Base-by-base conservation (phyloP, 2,329 filamentous ascomycete species). In the Westerdykella sp. region DNA sequence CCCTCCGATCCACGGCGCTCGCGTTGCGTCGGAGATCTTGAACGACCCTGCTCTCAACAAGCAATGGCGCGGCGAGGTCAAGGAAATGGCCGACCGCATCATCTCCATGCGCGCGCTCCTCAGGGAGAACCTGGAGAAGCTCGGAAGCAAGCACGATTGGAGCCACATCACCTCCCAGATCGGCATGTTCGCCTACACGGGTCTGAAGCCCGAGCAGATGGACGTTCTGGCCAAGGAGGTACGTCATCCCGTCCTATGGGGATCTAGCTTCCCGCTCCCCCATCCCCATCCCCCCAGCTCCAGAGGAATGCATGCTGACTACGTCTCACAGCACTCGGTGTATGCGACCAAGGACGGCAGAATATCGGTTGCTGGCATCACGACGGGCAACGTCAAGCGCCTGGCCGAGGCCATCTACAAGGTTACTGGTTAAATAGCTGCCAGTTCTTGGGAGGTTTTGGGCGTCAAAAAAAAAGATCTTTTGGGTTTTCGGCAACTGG, bases 181-280 rank as follows among this genome's bases (percentile, higher is more conserved):
- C 63, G 93, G 93, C 74, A 98, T 98, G 93, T 98, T 98, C 66
- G 91, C 93, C 59, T 98, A 95, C 79, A 98, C 93, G 41, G 93
- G 93, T 49, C 76, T 98, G 62, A 91, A 78, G 59, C 75, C 90
- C 43, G 84, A 91, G 73, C 86, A 96, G 75, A 96, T 97, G 87
- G 85, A 91, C 43, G 75, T 75, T 62, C 78, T 98, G 50, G 87
- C 90, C 56, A 89, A 94, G 77, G 87, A 97, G 76, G 78, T 79
- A 62, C 65, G 73, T 59, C 16, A 35, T 35, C 6, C 15, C 18
- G 43, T 41, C 34, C 4, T 7, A 25, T 18, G 13, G 13, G 30
- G 15, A 13, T 21, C 30, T 6, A 13, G 12, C 30, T 6, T 16
- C 13, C 22, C 18, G 18, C 44, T 10, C 13, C 13, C 22, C 18